A percentile compares a stretch with the other conserved stretches of the same genome.
Conservation (phyloP, 192 early-diverging fungal genomes). For the Chytriomyces hyalinus region DNA sequence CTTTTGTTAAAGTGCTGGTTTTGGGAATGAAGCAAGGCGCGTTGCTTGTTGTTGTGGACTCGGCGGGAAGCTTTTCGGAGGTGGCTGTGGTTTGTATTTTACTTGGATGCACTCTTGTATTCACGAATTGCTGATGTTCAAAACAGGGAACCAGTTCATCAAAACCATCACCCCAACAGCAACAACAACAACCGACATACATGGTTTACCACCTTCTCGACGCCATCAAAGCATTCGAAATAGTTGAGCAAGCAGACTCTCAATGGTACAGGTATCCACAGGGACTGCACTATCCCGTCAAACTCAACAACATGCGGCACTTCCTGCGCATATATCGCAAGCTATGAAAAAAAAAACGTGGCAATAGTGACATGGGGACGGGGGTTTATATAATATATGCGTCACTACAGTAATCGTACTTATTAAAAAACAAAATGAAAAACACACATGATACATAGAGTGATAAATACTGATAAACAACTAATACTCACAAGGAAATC, state of each 20-base stretch:
- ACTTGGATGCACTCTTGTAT: slow-evolving; percentile 9
- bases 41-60: slow-evolving; percentile 83
- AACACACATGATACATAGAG: no score
- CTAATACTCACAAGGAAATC: no score
- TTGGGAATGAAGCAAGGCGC: slow-evolving; percentile 66
- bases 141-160: neutral
- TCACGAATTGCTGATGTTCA: no score
- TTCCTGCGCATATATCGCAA: slow-evolving; percentile 84
- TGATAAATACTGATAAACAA: no score
- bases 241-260: slow-evolving; percentile 71
- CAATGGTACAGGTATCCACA: slow-evolving; percentile 66
- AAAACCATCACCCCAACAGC: neutral
- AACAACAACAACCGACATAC: slow-evolving; percentile 60
- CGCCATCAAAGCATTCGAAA: slow-evolving; percentile 70
- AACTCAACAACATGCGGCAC: slow-evolving; percentile 90
- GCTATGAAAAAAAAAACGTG: slow-evolving; percentile 41
- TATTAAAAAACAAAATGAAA: neutral
- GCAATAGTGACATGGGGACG: neutral
- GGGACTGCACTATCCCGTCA: slow-evolving; percentile 75
- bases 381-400: no score
- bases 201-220: slow-evolving; percentile 93
- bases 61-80: slow-evolving; percentile 92
- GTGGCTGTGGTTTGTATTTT: slow-evolving; percentile 66
- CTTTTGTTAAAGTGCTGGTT: slow-evolving; percentile 74
- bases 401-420: no score